Conservation (phyloP, 2,329 filamentous ascomycete species). For the Epichloe baconii region DNA sequence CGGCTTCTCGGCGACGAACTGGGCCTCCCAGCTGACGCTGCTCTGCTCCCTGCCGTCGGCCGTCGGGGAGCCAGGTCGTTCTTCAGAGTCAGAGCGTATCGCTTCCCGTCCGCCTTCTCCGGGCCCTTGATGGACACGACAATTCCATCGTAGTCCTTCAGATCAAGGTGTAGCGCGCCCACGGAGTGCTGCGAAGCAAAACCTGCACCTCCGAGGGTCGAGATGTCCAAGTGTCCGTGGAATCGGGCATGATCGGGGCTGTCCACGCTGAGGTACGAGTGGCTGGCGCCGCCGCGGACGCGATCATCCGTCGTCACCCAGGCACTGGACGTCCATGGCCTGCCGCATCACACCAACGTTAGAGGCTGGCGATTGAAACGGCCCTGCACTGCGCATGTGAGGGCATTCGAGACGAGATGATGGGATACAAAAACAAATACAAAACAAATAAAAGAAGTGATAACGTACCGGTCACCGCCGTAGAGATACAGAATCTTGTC, state of each 20-base stretch:
- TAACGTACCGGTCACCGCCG: conserved; percentile 25
- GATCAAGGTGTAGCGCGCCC: conserved; percentile 46
- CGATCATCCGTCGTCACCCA: conserved; percentile 65
- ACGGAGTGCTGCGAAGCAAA: conserved; percentile 68
- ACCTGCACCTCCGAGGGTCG: conserved; percentile 63
- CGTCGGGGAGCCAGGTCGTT: conserved; percentile 47
- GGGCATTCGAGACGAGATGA: background rate
- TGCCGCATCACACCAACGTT: conserved; percentile 16
- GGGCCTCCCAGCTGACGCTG: conserved; percentile 60
- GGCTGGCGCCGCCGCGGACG: conserved; percentile 61
- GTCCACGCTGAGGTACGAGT: conserved; percentile 32
- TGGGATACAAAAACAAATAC: background rate
- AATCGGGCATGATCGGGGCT: conserved; percentile 39
- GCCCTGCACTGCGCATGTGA: background rate
- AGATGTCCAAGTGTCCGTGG: conserved; percentile 58
- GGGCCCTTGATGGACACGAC: conserved; percentile 31
- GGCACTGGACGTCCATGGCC: conserved; percentile 42
- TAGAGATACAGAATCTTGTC: conserved; percentile 23
- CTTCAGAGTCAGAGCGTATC: conserved; percentile 64
- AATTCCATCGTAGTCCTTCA: conserved; percentile 50
- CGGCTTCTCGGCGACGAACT: conserved; percentile 35
- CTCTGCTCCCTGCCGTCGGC: conserved; percentile 58
- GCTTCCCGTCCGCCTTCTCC: conserved; percentile 43
- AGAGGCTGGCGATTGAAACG: background rate
- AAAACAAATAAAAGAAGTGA: background rate